These are phyloP conservation scores for Escallonia rubra DNA, from an alignment of 129 eudicot species.

Conservation along the genomic window DNA sequence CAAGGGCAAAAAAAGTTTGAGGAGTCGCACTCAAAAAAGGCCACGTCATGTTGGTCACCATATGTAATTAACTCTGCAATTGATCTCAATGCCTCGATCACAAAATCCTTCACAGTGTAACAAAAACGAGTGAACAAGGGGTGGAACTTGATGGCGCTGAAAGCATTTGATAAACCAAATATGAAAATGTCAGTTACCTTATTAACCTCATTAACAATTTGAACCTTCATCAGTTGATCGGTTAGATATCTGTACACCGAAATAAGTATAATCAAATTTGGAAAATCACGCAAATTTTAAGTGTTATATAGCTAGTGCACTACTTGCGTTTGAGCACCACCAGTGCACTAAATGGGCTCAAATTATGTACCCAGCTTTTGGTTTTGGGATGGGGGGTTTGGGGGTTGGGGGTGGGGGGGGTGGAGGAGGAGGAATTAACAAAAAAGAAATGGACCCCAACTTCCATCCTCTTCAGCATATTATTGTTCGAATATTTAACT, in stretches of 20 bases:
- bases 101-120: constrained; percentile 58
- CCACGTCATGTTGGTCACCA: constrained; percentile 91
- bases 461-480: no score
- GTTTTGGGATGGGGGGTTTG: no score
- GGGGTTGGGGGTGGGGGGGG: no score
- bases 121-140: not conserved
- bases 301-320: no score
- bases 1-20: constrained; percentile 2
- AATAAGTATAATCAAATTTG: not conserved
- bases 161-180: not conserved
- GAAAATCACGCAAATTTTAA: no score
- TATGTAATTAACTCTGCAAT: constrained; percentile 91
- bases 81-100: constrained; percentile 91
- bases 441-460: no score
- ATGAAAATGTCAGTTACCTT: constrained; percentile 43
- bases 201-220: constrained; percentile 81
- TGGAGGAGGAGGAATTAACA: no score
- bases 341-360: no score
- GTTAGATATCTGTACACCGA: constrained; percentile 52
- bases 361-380: no score
- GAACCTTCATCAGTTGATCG: constrained; percentile 84
- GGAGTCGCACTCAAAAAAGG: constrained; percentile 75
- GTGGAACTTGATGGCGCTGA: not conserved
- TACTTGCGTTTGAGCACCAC: no score
- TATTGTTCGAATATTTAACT: no score